These are phyloP conservation scores for Alternaria longipes DNA, from an alignment of 2,329 filamentous ascomycete genomes.

Conservation along the genomic window DNA sequence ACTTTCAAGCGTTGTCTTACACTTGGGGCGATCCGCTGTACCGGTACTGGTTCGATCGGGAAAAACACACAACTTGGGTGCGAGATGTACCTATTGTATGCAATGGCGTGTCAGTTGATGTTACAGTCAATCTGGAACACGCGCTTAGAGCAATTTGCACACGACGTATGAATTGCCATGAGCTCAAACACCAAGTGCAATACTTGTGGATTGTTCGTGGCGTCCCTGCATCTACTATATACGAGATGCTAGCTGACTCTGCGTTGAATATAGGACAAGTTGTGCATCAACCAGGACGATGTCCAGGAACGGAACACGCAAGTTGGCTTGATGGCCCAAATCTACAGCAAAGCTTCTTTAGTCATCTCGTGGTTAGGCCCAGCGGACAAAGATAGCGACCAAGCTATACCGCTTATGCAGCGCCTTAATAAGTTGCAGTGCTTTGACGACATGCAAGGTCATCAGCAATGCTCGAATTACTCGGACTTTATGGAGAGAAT, in stretches of 20 bases:
- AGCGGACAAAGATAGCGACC: slow-evolving; percentile 2
- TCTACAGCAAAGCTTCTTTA: slow-evolving; percentile 11
- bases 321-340: slow-evolving; percentile 19
- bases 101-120: slow-evolving; percentile 1
- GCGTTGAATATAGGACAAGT: slow-evolving; percentile 7
- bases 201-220: slow-evolving; percentile 1
- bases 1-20: slow-evolving; percentile 17
- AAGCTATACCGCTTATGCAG: slow-evolving; percentile 4
- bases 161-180: not conserved
- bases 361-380: slow-evolving; percentile 25
- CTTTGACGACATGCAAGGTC: not conserved
- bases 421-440: not conserved
- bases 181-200: not conserved
- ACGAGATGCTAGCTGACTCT: not conserved
- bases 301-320: slow-evolving; percentile 17
- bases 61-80: not conserved
- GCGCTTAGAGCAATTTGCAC: not conserved
- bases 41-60: not conserved
- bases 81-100: slow-evolving; percentile 2
- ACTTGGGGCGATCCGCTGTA: slow-evolving; percentile 14
- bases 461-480: not conserved
- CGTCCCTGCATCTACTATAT: not conserved
- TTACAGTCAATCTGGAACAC: slow-evolving; percentile 4
- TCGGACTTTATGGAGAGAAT: not conserved
- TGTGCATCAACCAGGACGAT: slow-evolving; percentile 24